phyloP scores from a whole-genome alignment of 2,329 filamentous ascomycete species.

The Beauveria bassiana region DNA sequence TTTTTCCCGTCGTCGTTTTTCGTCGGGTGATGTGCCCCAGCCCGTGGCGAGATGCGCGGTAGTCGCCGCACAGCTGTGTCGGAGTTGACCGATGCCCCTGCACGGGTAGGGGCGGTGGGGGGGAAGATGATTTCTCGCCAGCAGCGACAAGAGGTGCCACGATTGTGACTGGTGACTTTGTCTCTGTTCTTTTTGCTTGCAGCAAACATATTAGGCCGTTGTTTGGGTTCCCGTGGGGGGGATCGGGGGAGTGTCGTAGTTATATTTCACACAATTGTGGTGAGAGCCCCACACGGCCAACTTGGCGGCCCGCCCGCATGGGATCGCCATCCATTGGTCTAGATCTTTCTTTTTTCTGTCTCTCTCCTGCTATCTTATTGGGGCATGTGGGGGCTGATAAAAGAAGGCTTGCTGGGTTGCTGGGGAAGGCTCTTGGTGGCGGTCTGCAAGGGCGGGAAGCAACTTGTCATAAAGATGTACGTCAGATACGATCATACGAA shows the following conservation, averaged over 20 bases:
- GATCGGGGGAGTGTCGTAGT: background rate
- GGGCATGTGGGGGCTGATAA: no score
- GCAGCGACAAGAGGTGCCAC: background rate
- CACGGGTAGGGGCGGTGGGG: background rate
- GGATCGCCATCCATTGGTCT: background rate
- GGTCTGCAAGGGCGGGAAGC: no score
- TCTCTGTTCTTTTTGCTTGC: background rate
- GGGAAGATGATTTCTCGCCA: background rate
- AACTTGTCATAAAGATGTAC: no score
- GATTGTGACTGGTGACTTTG: background rate
- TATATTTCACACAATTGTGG: conserved; percentile 1
- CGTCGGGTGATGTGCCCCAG: background rate
- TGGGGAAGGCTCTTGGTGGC: no score
- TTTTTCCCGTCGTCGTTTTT: background rate
- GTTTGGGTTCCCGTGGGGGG: background rate
- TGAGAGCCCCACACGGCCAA: background rate
- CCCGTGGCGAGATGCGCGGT: background rate
- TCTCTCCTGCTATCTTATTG: no score
- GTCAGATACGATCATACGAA: no score
- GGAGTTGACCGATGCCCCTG: background rate
- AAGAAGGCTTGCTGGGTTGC: no score
- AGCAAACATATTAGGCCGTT: background rate
- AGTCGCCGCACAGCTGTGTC: conserved; percentile 4
- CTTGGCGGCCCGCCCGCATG: no score
- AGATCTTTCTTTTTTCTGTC: background rate